Base-by-base conservation (phyloP, 2,329 filamentous ascomycete species). In the Tolypocladium tundrense region DNA sequence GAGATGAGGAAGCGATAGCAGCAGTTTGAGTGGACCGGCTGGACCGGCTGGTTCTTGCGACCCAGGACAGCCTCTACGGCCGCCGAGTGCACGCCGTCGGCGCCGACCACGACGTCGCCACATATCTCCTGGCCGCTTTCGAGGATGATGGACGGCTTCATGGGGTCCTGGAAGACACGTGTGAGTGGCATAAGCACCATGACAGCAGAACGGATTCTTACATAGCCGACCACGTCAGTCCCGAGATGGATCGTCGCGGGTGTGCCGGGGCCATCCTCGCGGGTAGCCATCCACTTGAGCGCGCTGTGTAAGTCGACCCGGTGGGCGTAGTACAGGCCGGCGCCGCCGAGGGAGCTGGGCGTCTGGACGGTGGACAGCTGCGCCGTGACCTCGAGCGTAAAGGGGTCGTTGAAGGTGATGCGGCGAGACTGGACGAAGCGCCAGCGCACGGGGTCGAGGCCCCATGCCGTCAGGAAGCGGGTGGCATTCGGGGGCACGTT, bases 61-160 rank as follows among this genome's bases (percentile, higher is more conserved):
- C 69, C 70, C 21, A 69, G 56, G 6, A 73, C 61, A 4, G 60
- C 59, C 57, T 70, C 64, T 6, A 65, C 60, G 14, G 65, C 72
- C 9, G 62, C 56, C 16, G 69, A 72, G 55, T 76, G 74, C 19
- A 76, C 64, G 7, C 77, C 77, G 60, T 80, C 77, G 2, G 77
- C 76, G 4, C 72, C 75, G 41, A 79, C 66, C 21, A 79, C 69
- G 3, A 78, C 58, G 58, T 79, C 75, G 24, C 64, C 68, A 7
- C 53, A 53, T 13, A 72, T 59, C 14, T 63, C 59, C 5, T 64
- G 56, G 3, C 72, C 73, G n/a, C 63, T 60, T 7, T 58, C 58
- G 7, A 75, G 62, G 1, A 62, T 65, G 3, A 72, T 66, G 0
- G 67, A 67, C 0, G 69, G 66, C 16, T 56, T 56, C 2, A 60